A percentile compares a stretch with the other conserved stretches of the same genome.
phyloP scores from a whole-genome alignment of 2,329 filamentous ascomycete species.

The Sclerotinia nivalis region DNA sequence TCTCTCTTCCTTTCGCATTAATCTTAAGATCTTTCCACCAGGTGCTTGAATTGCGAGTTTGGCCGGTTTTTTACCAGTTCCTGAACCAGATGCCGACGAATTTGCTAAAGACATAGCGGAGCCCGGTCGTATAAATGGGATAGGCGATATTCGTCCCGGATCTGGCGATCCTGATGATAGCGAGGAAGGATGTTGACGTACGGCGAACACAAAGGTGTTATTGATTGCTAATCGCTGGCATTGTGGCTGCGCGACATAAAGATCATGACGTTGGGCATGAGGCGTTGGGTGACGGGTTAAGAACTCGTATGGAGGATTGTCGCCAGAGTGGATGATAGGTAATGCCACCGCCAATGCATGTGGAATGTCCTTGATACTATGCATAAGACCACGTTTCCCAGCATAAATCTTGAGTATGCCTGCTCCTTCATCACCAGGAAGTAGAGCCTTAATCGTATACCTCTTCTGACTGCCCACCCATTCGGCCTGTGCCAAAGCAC shows the following conservation, averaged over 20 bases:
- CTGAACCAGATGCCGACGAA: slow-evolving; percentile 58
- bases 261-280: slow-evolving; percentile 94
- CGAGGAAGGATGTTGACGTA: slow-evolving; percentile 84
- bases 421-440: slow-evolving; percentile 89
- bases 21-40: slow-evolving; percentile 86
- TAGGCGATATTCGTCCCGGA: slow-evolving; percentile 48
- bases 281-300: slow-evolving; percentile 91
- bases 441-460: slow-evolving; percentile 87
- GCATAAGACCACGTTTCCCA: slow-evolving; percentile 93
- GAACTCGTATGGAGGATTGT: slow-evolving; percentile 94
- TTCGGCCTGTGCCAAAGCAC: slow-evolving; percentile 85
- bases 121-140: slow-evolving; percentile 61
- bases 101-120: slow-evolving; percentile 67
- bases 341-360: slow-evolving; percentile 86
- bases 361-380: slow-evolving; percentile 94
- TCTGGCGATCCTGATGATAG: slow-evolving; percentile 46
- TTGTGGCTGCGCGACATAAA: slow-evolving; percentile 96
- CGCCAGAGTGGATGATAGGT: slow-evolving; percentile 86
- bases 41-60: slow-evolving; percentile 95
- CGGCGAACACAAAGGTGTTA: slow-evolving; percentile 96
- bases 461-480: slow-evolving; percentile 87
- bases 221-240: slow-evolving; percentile 85
- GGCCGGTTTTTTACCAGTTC: slow-evolving; percentile 75
- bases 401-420: slow-evolving; percentile 90
- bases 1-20: slow-evolving; percentile 77